These are phyloP conservation scores for Starmerella bacillaris DNA, from an alignment of 805 yeast species.

Conservation along the genomic window DNA sequence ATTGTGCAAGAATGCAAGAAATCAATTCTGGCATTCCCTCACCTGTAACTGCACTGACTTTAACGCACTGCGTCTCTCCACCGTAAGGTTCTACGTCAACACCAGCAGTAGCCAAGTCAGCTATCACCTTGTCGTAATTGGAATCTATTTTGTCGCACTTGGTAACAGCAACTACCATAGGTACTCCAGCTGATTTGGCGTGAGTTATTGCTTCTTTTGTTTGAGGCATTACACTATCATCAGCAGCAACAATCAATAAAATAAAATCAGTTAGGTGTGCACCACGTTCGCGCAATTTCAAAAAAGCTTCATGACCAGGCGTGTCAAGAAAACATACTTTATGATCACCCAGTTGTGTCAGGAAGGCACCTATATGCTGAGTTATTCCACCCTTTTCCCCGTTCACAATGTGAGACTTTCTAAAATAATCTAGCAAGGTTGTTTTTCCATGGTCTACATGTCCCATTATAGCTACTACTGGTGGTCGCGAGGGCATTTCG, in stretches of 20 bases:
- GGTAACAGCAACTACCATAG: constrained; percentile 78
- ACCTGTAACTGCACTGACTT: constrained; percentile 79
- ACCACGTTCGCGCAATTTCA: constrained; percentile 92
- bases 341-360: constrained; percentile 74
- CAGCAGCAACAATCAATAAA: constrained; percentile 85
- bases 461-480: constrained; percentile 95
- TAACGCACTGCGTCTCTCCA: constrained; percentile 81
- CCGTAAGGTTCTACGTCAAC: constrained; percentile 85
- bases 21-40: constrained; percentile 76
- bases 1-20: constrained; percentile 68
- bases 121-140: constrained; percentile 54
- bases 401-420: constrained; percentile 69
- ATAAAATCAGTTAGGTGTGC: constrained; percentile 88
- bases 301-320: constrained; percentile 94
- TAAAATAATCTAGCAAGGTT: constrained; percentile 68
- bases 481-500: constrained; percentile 48
- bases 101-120: constrained; percentile 59
- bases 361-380: constrained; percentile 94
- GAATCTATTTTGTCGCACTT: constrained; percentile 73
- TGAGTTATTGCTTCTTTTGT: constrained; percentile 91
- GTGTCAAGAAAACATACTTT: constrained; percentile 83
- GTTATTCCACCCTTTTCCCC: constrained; percentile 93
- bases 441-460: constrained; percentile 98
- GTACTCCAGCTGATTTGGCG: constrained; percentile 63
- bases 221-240: constrained; percentile 96